Percentiles rank a stretch among this genome's conserved stretches.
Evolutionary conservation across 2,329 filamentous ascomycete species (phyloP).

Genomic region (Cladosporium sp.): DNA sequence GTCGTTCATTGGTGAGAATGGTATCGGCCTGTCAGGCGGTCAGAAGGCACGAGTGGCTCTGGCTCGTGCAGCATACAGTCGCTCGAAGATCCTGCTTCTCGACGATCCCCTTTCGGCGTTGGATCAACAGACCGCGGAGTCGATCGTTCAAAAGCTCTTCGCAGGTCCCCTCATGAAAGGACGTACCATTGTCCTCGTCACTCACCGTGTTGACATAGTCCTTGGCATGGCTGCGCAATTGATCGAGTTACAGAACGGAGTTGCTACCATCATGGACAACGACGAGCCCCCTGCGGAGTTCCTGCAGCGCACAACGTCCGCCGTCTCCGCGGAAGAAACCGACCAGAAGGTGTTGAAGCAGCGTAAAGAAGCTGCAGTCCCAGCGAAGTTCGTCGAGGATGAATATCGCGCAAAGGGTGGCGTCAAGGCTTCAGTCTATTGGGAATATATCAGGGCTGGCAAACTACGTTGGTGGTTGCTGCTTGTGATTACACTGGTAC

Average conservation of each 20-base stretch:
- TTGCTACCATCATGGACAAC: slow-evolving; percentile 41
- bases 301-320: slow-evolving; percentile 23
- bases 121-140: slow-evolving; percentile 63
- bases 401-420: slow-evolving; percentile 73
- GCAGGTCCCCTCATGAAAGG: slow-evolving; percentile 55
- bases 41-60: slow-evolving; percentile 50
- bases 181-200: slow-evolving; percentile 60
- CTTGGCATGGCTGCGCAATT: slow-evolving; percentile 71
- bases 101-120: slow-evolving; percentile 51
- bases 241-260: slow-evolving; percentile 66
- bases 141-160: slow-evolving; percentile 59
- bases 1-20: slow-evolving; percentile 50
- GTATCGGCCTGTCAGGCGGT: slow-evolving; percentile 49
- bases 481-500: slow-evolving; percentile 61
- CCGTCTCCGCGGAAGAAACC: slow-evolving; percentile 27
- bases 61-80: slow-evolving; percentile 49
- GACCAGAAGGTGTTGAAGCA: slow-evolving; percentile 40
- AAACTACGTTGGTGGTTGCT: slow-evolving; percentile 70
- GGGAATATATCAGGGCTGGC: slow-evolving; percentile 81
- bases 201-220: slow-evolving; percentile 70
- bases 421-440: slow-evolving; percentile 75
- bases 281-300: slow-evolving; percentile 24
- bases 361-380: slow-evolving; percentile 50
- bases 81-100: slow-evolving; percentile 48
- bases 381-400: slow-evolving; percentile 77